phyloP scores from a whole-genome alignment of 805 yeast species.

The Saccharomycopsis sp. region DNA sequence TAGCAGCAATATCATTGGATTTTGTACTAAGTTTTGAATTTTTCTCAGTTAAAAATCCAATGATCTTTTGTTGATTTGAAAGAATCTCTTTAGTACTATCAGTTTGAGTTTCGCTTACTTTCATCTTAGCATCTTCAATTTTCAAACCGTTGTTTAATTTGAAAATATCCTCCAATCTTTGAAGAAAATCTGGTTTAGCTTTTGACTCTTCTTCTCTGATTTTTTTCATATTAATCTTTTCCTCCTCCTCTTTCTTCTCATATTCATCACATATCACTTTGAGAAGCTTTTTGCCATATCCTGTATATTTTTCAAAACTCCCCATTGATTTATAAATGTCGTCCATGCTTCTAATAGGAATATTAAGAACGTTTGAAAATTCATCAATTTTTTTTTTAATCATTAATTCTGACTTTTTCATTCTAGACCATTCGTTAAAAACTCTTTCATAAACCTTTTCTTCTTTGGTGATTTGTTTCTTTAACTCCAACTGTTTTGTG shows the following conservation, averaged over 20 bases:
- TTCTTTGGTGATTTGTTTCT: slow-evolving; percentile 7
- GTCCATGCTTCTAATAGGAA: no score
- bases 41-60: neutral
- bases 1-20: neutral
- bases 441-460: slow-evolving; percentile 14
- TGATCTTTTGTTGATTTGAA: neutral
- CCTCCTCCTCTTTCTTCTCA: neutral
- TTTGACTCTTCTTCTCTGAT: neutral
- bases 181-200: neutral
- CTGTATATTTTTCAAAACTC: no score
- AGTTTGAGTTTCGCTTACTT: no score
- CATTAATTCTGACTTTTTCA: neutral
- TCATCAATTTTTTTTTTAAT: neutral
- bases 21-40: neutral
- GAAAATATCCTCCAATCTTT: neutral
- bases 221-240: no score
- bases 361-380: neutral
- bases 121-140: neutral
- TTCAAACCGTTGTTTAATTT: neutral
- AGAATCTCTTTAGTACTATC: neutral
- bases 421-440: slow-evolving; percentile 4
- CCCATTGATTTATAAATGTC: no score
- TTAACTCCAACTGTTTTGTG: slow-evolving; percentile 8
- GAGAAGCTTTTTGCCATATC: no score
- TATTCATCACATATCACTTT: no score